Percentiles rank a stretch among this genome's conserved stretches.
Conservation (phyloP, 768 basidiomycete genomes). For the Suillus americanus region DNA sequence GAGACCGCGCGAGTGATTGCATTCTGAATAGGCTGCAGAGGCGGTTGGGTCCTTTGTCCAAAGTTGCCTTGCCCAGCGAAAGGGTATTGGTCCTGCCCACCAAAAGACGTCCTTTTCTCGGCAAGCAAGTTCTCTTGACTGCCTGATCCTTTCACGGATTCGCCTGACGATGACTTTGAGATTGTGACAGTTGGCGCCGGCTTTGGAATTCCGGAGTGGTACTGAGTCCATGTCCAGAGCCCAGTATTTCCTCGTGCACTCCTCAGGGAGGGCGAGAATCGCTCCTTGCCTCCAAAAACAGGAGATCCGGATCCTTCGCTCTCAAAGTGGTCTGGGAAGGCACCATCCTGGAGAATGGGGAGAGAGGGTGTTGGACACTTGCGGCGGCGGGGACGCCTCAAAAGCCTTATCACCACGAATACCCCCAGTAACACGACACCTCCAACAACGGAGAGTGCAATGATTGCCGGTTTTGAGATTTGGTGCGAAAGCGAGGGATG, state of each 20-base stretch:
- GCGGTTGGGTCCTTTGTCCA: constrained; percentile 24
- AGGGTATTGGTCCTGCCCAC: constrained; percentile 19
- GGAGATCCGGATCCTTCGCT: constrained; percentile 60
- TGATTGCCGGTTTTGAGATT: constrained; percentile 48
- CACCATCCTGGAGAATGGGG: constrained; percentile 65
- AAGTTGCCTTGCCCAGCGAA: constrained; percentile 26
- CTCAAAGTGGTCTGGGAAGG: constrained; percentile 42
- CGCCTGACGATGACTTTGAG: constrained; percentile 24
- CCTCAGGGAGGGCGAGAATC: constrained; percentile 39
- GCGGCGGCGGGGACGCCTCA: constrained; percentile 49
- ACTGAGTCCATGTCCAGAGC: constrained; percentile 59
- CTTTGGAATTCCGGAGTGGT: constrained; percentile 39
- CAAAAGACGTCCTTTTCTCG: constrained; percentile 14
- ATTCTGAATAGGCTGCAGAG: constrained; percentile 42
- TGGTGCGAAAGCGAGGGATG: constrained; percentile 30
- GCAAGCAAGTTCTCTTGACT: constrained; percentile 6
- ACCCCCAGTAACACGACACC: constrained; percentile 48
- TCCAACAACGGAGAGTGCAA: constrained; percentile 53
- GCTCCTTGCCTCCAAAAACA: constrained; percentile 76
- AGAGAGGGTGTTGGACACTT: constrained; percentile 69
- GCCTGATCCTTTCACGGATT: constrained; percentile 4
- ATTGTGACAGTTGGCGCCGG: constrained; percentile 23
- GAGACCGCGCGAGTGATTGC: constrained; percentile 41
- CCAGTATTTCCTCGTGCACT: constrained; percentile 41
- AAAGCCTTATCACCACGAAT: constrained; percentile 47